Evolutionary conservation across 331 rosid genomes (phyloP).

Genomic region (Malus hybrid): DNA sequence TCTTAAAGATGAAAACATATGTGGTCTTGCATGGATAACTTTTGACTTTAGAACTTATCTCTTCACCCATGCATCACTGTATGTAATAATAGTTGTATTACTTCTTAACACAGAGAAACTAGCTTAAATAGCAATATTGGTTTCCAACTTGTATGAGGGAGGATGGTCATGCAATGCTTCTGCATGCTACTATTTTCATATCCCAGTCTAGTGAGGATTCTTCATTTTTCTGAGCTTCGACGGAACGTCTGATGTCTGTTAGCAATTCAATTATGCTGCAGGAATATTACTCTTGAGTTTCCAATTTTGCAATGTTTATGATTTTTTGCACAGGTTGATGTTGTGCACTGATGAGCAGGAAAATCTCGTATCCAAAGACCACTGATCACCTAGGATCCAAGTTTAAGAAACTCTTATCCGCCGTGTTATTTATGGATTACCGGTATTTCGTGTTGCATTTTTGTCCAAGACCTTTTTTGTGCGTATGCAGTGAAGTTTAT

Average conservation of each 20-base stretch:
- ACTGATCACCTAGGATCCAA: slow-evolving; percentile 6
- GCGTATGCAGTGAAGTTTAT: neutral
- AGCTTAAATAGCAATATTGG: no score
- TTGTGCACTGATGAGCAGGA: slow-evolving; percentile 32
- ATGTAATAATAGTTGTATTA: neutral
- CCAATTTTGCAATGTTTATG: slow-evolving; percentile 21
- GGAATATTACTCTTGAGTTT: slow-evolving; percentile 10
- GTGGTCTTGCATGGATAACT: neutral
- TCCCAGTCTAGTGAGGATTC: neutral
- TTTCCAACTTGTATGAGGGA: neutral
- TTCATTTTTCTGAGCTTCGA: neutral
- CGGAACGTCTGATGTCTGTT: neutral
- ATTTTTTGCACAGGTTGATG: slow-evolving; percentile 41
- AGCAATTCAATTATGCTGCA: neutral
- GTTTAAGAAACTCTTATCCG: neutral
- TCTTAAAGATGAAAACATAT: neutral
- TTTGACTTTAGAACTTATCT: neutral
- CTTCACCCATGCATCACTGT: neutral
- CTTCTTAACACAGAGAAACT: neutral
- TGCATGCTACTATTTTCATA: neutral
- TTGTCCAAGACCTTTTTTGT: no score
- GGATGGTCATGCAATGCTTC: neutral
- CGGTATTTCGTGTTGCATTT: neutral
- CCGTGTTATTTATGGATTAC: neutral
- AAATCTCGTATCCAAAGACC: slow-evolving; percentile 28